These are phyloP conservation scores for Begonia peltatifolia DNA, from an alignment of 306 rosid species.

Conservation along the genomic window DNA sequence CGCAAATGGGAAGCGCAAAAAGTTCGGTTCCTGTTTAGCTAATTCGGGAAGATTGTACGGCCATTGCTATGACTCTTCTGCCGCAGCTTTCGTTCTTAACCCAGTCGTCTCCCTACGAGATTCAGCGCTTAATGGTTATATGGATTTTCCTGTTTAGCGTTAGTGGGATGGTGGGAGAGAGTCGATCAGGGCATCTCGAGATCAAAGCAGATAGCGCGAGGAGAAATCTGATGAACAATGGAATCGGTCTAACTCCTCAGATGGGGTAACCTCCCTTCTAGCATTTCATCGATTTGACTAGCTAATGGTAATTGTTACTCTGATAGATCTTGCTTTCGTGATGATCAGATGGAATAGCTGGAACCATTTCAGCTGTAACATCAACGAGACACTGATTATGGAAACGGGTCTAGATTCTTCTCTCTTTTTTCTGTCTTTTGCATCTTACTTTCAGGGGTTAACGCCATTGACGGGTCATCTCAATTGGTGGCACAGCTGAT, in stretches of 20 bases:
- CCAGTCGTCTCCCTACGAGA: background rate
- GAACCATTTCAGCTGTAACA: slow-evolving; percentile 54
- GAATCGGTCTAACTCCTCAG: slow-evolving; percentile 42
- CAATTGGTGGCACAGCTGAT: slow-evolving; percentile 25
- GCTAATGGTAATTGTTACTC: background rate
- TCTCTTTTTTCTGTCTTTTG: no score
- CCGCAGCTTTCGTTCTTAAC: background rate
- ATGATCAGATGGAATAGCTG: slow-evolving; percentile 58
- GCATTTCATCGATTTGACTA: background rate
- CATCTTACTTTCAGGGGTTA: no score
- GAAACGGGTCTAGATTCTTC: slow-evolving; percentile 37
- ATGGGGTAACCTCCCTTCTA: slow-evolving; percentile 33
- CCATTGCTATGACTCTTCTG: background rate
- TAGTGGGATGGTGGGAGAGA: slow-evolving; percentile 2
- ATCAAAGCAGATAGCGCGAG: background rate
- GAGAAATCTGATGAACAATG: slow-evolving; percentile 27
- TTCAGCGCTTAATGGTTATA: slow-evolving; percentile 4
- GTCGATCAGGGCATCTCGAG: slow-evolving; percentile 2
- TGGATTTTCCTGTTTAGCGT: slow-evolving; percentile 1
- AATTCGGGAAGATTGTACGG: no score
- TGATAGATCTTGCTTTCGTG: background rate
- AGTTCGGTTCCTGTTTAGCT: no score
- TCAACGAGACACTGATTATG: slow-evolving; percentile 36
- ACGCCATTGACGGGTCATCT: no score
- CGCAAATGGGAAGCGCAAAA: no score